Evolutionary conservation across 768 basidiomycete genomes (phyloP).

Genomic region (Mycena sanguinolenta): DNA sequence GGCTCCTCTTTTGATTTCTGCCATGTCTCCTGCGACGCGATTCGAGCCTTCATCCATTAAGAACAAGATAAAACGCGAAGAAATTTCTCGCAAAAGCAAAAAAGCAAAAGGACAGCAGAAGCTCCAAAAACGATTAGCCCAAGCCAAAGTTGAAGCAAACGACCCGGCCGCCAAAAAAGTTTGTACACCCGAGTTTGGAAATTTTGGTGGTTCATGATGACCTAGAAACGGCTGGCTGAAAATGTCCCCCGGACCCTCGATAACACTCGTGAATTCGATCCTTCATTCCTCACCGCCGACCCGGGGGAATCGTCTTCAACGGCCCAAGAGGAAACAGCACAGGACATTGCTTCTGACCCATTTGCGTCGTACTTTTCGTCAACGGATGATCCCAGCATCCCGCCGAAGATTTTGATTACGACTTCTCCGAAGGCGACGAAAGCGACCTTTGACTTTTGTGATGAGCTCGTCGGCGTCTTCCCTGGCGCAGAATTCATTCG

Average conservation of each 20-base stretch:
- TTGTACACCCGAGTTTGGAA: slow-evolving; percentile 30
- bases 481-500: slow-evolving; percentile 93
- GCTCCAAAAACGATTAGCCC: slow-evolving; percentile 82
- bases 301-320: slow-evolving; percentile 52
- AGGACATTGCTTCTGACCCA: slow-evolving; percentile 80
- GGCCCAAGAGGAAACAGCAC: slow-evolving; percentile 68
- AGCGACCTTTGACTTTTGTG: slow-evolving; percentile 91
- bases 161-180: slow-evolving; percentile 88
- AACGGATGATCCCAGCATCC: slow-evolving; percentile 73
- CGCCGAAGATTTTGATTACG: slow-evolving; percentile 91
- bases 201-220: background rate
- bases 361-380: slow-evolving; percentile 85
- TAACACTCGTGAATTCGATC: slow-evolving; percentile 90
- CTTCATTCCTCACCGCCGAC: slow-evolving; percentile 72
- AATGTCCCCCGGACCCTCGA: slow-evolving; percentile 95
- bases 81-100: slow-evolving; percentile 79
- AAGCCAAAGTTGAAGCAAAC: slow-evolving; percentile 80
- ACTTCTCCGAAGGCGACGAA: slow-evolving; percentile 92
- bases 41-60: slow-evolving; percentile 79
- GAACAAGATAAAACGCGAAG: slow-evolving; percentile 91
- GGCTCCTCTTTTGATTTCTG: background rate
- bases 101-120: slow-evolving; percentile 85
- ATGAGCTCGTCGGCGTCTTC: slow-evolving; percentile 89
- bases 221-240: slow-evolving; percentile 82
- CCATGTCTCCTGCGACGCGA: slow-evolving; percentile 69